Conservation (phyloP, 805 yeast genomes). For the Wickerhamiella cacticola region DNA sequence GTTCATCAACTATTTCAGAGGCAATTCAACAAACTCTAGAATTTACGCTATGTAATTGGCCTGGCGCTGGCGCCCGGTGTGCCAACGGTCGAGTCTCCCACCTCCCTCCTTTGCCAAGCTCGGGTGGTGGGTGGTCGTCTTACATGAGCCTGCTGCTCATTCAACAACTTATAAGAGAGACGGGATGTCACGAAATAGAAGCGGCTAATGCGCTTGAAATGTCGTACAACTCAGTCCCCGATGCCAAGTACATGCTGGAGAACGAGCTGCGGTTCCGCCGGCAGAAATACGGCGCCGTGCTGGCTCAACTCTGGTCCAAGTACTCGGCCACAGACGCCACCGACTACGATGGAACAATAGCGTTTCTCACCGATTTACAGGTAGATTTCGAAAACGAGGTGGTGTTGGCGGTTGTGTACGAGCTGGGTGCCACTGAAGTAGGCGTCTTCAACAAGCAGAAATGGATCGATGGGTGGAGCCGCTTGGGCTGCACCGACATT, state of each 20-base stretch:
- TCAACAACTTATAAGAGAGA: conserved; percentile 14
- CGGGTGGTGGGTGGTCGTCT: too few relatives aligned
- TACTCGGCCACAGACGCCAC: conserved; percentile 30
- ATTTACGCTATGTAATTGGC: too few relatives aligned
- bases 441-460: conserved; percentile 44
- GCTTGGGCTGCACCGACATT: conserved; percentile 28
- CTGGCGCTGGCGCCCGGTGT: too few relatives aligned
- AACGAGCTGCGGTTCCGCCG: conserved; percentile 7
- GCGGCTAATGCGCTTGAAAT: conserved; percentile 15
- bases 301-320: background rate
- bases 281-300: conserved; percentile 8
- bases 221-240: background rate
- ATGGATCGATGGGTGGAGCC: conserved; percentile 51
- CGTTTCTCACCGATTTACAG: conserved; percentile 52
- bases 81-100: too few relatives aligned
- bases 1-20: too few relatives aligned
- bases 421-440: conserved; percentile 51
- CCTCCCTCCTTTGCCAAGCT: too few relatives aligned
- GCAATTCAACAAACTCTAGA: too few relatives aligned
- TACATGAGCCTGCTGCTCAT: conserved; percentile 10
- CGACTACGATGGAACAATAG: conserved; percentile 68
- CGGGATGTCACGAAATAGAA: conserved; percentile 15
- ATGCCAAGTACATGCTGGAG: background rate
- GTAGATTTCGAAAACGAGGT: conserved; percentile 63
- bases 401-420: conserved; percentile 58